Conservation (phyloP, 1,284 basidiomycete genomes). For the Testicularia cyperi region DNA sequence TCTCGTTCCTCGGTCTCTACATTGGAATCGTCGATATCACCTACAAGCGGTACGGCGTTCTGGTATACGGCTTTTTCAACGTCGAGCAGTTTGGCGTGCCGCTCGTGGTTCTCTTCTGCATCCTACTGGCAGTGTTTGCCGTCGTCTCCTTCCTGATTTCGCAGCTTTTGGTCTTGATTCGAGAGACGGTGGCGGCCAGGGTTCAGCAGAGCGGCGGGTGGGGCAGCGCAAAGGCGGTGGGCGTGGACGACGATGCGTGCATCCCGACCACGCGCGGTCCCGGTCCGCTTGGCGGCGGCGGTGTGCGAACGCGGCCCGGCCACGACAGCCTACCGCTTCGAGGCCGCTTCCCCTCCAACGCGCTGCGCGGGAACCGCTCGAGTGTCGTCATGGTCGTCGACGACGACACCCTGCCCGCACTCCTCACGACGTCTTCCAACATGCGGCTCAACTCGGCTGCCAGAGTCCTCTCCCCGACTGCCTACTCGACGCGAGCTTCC, state of each 20-base stretch:
- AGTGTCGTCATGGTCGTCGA: conserved; percentile 21
- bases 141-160: conserved; percentile 33
- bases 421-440: too few relatives aligned
- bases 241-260: conserved; percentile 38
- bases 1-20: conserved; percentile 67
- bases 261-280: conserved; percentile 38
- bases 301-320: conserved; percentile 11
- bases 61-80: conserved; percentile 44
- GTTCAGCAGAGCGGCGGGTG: conserved; percentile 30
- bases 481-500: too few relatives aligned
- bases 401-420: too few relatives aligned
- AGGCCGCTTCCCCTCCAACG: conserved; percentile 22
- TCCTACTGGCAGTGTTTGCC: conserved; percentile 25
- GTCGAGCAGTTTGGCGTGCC: conserved; percentile 24
- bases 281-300: conserved; percentile 39
- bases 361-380: conserved; percentile 1
- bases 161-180: conserved; percentile 28
- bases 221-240: conserved; percentile 28
- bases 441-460: too few relatives aligned
- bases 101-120: conserved; percentile 18
- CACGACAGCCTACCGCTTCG: conserved; percentile 18
- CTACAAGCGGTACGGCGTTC: conserved; percentile 18
- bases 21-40: conserved; percentile 64
- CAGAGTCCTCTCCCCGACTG: too few relatives aligned
- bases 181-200: conserved; percentile 23